Base-by-base conservation (phyloP, 345 rosid genomes). In the Gossypium stocksii region DNA sequence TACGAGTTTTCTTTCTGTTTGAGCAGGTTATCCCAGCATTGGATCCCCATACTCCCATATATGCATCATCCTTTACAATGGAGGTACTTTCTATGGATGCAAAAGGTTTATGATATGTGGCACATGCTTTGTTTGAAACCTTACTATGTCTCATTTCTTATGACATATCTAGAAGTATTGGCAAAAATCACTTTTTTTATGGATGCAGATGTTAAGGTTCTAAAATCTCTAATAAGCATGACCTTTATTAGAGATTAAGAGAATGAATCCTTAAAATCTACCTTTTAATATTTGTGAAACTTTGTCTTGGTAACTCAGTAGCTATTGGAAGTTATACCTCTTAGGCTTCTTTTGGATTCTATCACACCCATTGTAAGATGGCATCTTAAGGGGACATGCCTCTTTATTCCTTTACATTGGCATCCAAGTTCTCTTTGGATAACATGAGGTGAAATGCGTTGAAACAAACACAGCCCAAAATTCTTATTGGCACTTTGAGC, bases 11-110 rank as follows among this genome's bases (percentile, higher is more conserved):
- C 64, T 58, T 74, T n/a, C 41, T 85, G 46, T 78, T 69, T 78
- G 75, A 76, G 71, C 93, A 93, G 99, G 99, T 95, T 58, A 86
- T 95, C 79, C 97, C 99, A 3, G 97, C 98, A 38, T 73, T 95
- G 88, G 99, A 95, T 86, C 23, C 87, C 61, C 76, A 70, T 71
- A 93, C 98, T 44, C 98, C 99, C 11, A 91, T 95, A 82, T 93
- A 77, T 77, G 90, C 99, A 22, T 95, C 99, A 65, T 95, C 99
- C 77, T 95, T 95, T 74, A 95, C 99, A 70, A 93, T 90, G 97
- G 99, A 95, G 99, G 99, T 95, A 82, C 71, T 64, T 71, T 63
- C 58, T 53, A 29, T 34, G 17, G 45, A 23, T 60, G 58, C 14
- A 46, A 54, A 46, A 59, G 9, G 17, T 22, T 61, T 16, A 41